phyloP scores from a whole-genome alignment of 2,329 filamentous ascomycete genomes.

The Xylaria hypoxylon region DNA sequence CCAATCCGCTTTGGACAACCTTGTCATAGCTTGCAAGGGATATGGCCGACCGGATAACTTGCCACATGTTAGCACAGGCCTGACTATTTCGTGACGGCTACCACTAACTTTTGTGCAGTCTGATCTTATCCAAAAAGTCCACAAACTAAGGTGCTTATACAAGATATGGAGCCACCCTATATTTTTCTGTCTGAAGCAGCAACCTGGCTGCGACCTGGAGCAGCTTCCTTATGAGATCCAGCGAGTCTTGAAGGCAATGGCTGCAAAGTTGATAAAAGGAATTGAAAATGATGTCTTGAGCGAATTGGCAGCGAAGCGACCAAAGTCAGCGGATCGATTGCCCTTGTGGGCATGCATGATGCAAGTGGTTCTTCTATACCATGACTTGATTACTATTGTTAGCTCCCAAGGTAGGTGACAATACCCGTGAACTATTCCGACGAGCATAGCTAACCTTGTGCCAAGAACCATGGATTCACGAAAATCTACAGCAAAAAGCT shows the following conservation, averaged over 20 bases:
- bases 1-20: constrained; percentile 46
- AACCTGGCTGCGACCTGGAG: constrained; percentile 43
- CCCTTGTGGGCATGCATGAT: constrained; percentile 63
- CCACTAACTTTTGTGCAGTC: constrained; percentile 51
- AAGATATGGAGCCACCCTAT: constrained; percentile 60
- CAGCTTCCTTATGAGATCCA: constrained; percentile 53
- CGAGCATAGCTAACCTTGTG: constrained; percentile 37
- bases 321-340: constrained; percentile 48
- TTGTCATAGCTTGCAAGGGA: constrained; percentile 41
- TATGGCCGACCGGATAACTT: constrained; percentile 36
- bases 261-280: constrained; percentile 44
- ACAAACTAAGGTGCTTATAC: constrained; percentile 63
- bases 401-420: constrained; percentile 40
- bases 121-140: constrained; percentile 57
- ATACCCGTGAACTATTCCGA: neutral
- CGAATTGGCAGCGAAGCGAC: constrained; percentile 37
- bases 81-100: constrained; percentile 33
- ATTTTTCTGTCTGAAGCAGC: constrained; percentile 53
- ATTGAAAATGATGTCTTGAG: constrained; percentile 46
- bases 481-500: constrained; percentile 35
- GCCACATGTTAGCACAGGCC: constrained; percentile 44
- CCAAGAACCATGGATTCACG: constrained; percentile 29
- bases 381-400: constrained; percentile 53
- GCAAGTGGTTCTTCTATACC: constrained; percentile 63
- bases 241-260: constrained; percentile 45